Evolutionary conservation across 441 rosid species (phyloP), one percentile per base, ranked within the genome.

Genomic region (Pelargonium myrrhifolium): DNA sequence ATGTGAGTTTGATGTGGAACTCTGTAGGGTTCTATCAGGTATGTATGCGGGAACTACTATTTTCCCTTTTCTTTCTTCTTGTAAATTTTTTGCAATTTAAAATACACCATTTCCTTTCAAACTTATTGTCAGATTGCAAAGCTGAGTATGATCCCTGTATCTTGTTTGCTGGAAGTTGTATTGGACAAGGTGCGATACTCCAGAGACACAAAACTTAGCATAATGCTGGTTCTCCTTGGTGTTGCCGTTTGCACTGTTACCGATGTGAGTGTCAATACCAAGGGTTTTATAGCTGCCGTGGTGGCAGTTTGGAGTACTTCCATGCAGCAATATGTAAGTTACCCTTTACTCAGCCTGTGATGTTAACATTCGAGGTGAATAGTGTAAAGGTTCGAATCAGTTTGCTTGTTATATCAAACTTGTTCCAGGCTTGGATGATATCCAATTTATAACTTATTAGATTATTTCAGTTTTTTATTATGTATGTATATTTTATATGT

Each of bases 11-110:
- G 62, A 85, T 87, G 92, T 85, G 88, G 88, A 87, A 87, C 78
- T 87, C 90, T 35, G 93, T 87, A 35, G 92, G 92, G 24, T 87
- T 87, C 74, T 87, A 87, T 80, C 92, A 87, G 92, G 92, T 87
- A 61, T 56, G 31, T 56, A 20, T 55, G n/a, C 21, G 31, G 28
- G 61, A 9, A 56, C 61, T 56, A 56, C 61, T 18, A 56, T 8
- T 56, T 56, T 35, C 39, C 39, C 6, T 4, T 55, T 9, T 18
- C 61, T 18, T 9, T 20, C 22, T 56, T 56, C 20, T 20, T 56
- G 22, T 56, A 56, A 9, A 20, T 2, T 10, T 20, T 40, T 68
- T 42, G 60, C 49, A 35, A 24, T 78, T 70, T 75, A 62, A 42
- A 43, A 4, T 42, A 63, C 59, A 69, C 26, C 7, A 68, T 58